Percentiles rank a stretch among this genome's conserved stretches.
These are phyloP conservation scores for Bacterosira constricta DNA, from an alignment of 108 stramenopile genomes.

Conservation along the genomic window DNA sequence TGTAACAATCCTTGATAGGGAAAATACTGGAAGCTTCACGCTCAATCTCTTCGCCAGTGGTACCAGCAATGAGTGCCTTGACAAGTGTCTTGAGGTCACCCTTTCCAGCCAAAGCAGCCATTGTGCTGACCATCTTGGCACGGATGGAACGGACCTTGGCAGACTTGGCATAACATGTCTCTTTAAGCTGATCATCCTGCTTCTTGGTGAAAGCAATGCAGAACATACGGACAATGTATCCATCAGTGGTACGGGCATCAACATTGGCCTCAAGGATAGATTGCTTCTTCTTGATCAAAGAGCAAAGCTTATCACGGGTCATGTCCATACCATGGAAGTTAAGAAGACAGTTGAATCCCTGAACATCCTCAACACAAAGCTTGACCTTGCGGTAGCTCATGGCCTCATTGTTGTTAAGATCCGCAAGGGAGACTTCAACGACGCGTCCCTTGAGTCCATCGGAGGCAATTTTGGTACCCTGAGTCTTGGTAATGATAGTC, in stretches of 20 bases:
- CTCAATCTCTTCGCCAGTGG: constrained; percentile 95
- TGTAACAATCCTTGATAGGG: constrained; percentile 98
- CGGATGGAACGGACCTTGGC: constrained; percentile 97
- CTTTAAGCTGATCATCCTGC: constrained; percentile 94
- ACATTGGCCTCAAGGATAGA: constrained; percentile 98
- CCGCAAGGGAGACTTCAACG: constrained; percentile 96
- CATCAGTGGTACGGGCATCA: constrained; percentile 98
- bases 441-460: constrained; percentile 98
- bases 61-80: constrained; percentile 94
- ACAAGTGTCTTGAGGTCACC: constrained; percentile 98
- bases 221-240: constrained; percentile 97
- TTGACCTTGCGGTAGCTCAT: constrained; percentile 97
- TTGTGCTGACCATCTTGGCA: constrained; percentile 95
- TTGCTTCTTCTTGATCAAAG: constrained; percentile 99
- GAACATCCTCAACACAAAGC: constrained; percentile 98
- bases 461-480: constrained; percentile 98
- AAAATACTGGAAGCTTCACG: constrained; percentile 88
- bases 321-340: constrained; percentile 99
- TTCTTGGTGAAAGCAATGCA: constrained; percentile 99
- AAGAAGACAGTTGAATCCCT: constrained; percentile 97
- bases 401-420: constrained; percentile 96
- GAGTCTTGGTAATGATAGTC: constrained; percentile 98
- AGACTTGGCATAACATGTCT: constrained; percentile 97
- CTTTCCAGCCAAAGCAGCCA: constrained; percentile 96
- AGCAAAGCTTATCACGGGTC: constrained; percentile 99